Percentiles rank a stretch among this genome's conserved stretches.
Conservation (phyloP, 345 rosid species). For the Streptanthus diversifolius region DNA sequence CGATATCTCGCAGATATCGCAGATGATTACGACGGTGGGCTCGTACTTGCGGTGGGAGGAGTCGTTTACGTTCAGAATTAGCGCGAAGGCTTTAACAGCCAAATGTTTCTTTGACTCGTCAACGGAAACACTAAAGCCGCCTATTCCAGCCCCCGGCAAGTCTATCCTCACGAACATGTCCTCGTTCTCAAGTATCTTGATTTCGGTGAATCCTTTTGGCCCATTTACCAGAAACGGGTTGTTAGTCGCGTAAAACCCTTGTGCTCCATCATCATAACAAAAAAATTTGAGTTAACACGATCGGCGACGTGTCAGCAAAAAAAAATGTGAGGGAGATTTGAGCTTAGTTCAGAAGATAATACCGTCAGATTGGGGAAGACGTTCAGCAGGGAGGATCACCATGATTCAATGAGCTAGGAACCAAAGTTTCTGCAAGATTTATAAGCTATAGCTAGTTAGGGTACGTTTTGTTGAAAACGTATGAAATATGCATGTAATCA, state of each 20-base stretch:
- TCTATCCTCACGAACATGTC: neutral
- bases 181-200: neutral
- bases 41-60: neutral
- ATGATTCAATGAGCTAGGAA: neutral
- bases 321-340: neutral
- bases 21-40: neutral
- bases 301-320: neutral
- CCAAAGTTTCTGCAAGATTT: neutral
- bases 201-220: neutral
- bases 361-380: neutral
- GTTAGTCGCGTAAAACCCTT: neutral
- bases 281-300: neutral
- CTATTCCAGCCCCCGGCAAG: neutral
- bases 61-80: neutral
- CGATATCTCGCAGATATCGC: slow-evolving; percentile 4
- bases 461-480: too few relatives aligned
- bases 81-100: neutral
- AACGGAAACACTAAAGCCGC: neutral
- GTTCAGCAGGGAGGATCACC: neutral
- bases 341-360: neutral
- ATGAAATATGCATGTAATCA: too few relatives aligned
- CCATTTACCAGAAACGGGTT: neutral
- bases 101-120: neutral
- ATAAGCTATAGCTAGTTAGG: too few relatives aligned
- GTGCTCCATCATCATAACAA: neutral